These are phyloP conservation scores for Colletotrichum liaoningense DNA, from an alignment of 2,329 filamentous ascomycete genomes.

Conservation along the genomic window DNA sequence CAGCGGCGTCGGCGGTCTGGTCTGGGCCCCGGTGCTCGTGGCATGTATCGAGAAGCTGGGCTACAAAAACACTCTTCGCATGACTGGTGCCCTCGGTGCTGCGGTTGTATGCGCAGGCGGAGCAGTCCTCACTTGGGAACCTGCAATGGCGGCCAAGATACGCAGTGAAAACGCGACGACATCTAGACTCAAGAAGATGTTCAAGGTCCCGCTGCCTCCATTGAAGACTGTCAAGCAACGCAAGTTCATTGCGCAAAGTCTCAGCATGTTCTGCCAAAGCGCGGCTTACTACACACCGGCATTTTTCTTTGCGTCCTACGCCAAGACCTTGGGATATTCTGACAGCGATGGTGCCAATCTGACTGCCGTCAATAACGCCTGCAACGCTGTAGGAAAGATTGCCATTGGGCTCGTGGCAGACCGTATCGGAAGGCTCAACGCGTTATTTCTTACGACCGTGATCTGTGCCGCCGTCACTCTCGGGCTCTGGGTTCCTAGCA, in stretches of 20 bases:
- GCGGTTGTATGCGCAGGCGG: neutral
- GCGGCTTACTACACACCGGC: neutral
- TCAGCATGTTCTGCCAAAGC: neutral
- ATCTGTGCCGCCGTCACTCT: neutral
- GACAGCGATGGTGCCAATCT: constrained; percentile 49
- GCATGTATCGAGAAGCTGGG: neutral
- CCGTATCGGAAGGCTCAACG: constrained; percentile 50
- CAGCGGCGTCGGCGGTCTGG: constrained; percentile 51
- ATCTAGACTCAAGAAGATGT: neutral
- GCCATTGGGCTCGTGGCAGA: constrained; percentile 51
- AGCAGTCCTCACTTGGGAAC: neutral
- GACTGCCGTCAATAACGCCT: constrained; percentile 51
- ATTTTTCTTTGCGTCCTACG: neutral
- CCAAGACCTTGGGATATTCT: constrained; percentile 46
- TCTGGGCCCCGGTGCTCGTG: constrained; percentile 42
- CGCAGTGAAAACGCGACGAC: neutral
- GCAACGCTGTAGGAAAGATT: constrained; percentile 51
- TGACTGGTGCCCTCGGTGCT: neutral
- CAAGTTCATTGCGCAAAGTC: neutral
- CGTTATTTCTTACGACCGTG: constrained; percentile 45
- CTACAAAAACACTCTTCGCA: neutral
- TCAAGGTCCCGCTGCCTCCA: neutral
- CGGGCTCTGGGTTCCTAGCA: neutral
- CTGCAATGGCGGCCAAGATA: neutral
- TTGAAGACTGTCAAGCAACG: neutral